Percentiles rank a stretch among this genome's conserved stretches.
These are phyloP conservation scores for Phytopythium mirpurense DNA, from an alignment of 352 stramenopile genomes.

Conservation along the genomic window DNA sequence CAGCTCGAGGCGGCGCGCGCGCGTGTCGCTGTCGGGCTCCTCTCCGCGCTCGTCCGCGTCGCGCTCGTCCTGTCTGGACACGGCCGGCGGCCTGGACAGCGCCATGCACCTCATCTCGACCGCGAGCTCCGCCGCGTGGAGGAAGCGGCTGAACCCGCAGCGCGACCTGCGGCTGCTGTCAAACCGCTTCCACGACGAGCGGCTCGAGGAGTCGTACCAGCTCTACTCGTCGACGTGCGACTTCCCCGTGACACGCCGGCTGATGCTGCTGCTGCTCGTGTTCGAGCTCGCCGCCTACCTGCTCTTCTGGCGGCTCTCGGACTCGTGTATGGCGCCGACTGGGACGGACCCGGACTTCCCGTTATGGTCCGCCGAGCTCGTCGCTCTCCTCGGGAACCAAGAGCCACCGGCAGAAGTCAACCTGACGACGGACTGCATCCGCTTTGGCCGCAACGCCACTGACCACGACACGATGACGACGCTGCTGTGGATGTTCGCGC, in stretches of 20 bases:
- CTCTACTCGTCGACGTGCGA: conserved; percentile 70
- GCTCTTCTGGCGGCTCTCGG: conserved; percentile 36
- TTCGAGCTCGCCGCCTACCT: conserved; percentile 55
- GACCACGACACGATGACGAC: conserved; percentile 27
- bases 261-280: conserved; percentile 56
- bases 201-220: conserved; percentile 76
- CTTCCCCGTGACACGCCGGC: conserved; percentile 46
- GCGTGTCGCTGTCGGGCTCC: background rate
- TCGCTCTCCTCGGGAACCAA: conserved; percentile 12
- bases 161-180: conserved; percentile 48
- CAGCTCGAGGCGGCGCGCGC: background rate
- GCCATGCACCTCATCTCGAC: conserved; percentile 28
- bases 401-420: conserved; percentile 1
- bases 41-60: background rate
- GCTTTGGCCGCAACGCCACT: conserved; percentile 18
- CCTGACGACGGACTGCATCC: conserved; percentile 21
- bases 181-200: conserved; percentile 67
- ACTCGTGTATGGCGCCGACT: conserved; percentile 28
- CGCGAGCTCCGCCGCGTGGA: conserved; percentile 34
- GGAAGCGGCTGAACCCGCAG: conserved; percentile 45
- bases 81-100: conserved; percentile 1
- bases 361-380: conserved; percentile 19
- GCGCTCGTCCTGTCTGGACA: background rate
- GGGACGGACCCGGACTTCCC: conserved; percentile 15
- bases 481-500: conserved; percentile 58